Percentiles rank a stretch among this genome's conserved stretches.
Evolutionary conservation across 1,284 basidiomycete species (phyloP).

Genomic region (Coniferiporia weirii): DNA sequence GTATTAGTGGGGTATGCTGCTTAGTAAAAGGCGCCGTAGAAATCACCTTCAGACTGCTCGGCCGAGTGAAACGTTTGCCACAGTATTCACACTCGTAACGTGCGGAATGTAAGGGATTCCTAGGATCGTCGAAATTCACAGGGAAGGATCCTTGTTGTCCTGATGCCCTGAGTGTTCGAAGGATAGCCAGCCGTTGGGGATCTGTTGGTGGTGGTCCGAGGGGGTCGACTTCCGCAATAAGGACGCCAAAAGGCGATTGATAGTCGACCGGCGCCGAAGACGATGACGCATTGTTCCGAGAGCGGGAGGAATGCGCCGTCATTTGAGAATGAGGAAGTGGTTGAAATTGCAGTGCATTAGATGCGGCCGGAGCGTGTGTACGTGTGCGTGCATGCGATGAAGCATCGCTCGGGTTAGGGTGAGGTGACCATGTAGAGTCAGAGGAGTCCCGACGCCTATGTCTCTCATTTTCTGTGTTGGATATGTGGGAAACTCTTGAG

Average conservation of each 20-base stretch:
- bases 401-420: slow-evolving; percentile 12
- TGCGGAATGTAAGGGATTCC: slow-evolving; percentile 28
- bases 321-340: slow-evolving; percentile 14
- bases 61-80: slow-evolving; percentile 74
- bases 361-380: background rate
- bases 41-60: slow-evolving; percentile 72
- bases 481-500: background rate
- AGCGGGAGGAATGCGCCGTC: background rate
- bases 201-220: slow-evolving; percentile 3
- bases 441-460: slow-evolving; percentile 15
- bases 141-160: slow-evolving; percentile 8
- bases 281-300: background rate
- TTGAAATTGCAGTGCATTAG: slow-evolving; percentile 18
- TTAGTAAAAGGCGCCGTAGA: background rate
- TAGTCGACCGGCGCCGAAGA: slow-evolving; percentile 3
- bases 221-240: slow-evolving; percentile 11
- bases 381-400: background rate
- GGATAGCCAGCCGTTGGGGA: slow-evolving; percentile 15
- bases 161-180: slow-evolving; percentile 9
- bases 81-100: slow-evolving; percentile 78
- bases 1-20: background rate
- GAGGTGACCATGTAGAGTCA: slow-evolving; percentile 15
- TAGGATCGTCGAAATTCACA: slow-evolving; percentile 21
- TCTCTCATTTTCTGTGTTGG: slow-evolving; percentile 1
- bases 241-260: slow-evolving; percentile 12